These are phyloP conservation scores for Incumbomyces delicatus DNA, from an alignment of 2,329 filamentous ascomycete genomes.

Conservation along the genomic window DNA sequence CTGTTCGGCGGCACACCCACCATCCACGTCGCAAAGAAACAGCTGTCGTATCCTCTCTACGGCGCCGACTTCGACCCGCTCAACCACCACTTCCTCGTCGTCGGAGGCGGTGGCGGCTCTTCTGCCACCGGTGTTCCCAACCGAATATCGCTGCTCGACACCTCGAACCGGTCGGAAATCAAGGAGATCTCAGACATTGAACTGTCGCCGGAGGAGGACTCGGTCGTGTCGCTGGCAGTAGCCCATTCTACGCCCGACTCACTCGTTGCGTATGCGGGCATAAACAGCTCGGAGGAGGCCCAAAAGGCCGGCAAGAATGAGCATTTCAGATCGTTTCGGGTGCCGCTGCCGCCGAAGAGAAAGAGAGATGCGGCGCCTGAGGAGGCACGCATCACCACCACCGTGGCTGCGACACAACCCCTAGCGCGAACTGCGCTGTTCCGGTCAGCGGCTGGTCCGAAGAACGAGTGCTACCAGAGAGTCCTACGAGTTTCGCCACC, in stretches of 20 bases:
- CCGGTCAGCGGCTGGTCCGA: slow-evolving; percentile 29
- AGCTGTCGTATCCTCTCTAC: slow-evolving; percentile 72
- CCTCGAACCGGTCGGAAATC: slow-evolving; percentile 54
- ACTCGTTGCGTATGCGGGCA: slow-evolving; percentile 58
- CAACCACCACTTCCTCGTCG: slow-evolving; percentile 64
- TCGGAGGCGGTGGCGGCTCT: slow-evolving; percentile 80
- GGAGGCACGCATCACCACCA: slow-evolving; percentile 12
- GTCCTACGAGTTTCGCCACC: slow-evolving; percentile 48
- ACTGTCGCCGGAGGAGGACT: slow-evolving; percentile 77
- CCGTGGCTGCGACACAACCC: slow-evolving; percentile 18
- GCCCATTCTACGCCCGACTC: slow-evolving; percentile 48
- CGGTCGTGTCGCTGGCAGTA: slow-evolving; percentile 70
- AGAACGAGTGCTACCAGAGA: slow-evolving; percentile 51
- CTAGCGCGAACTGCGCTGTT: slow-evolving; percentile 27
- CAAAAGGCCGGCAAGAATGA: slow-evolving; percentile 68
- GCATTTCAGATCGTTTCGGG: slow-evolving; percentile 68
- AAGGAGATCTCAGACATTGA: slow-evolving; percentile 62
- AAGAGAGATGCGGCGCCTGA: slow-evolving; percentile 15
- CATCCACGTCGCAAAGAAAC: slow-evolving; percentile 13
- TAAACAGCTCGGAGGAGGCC: slow-evolving; percentile 69
- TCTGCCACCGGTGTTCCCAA: slow-evolving; percentile 74
- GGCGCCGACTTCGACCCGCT: slow-evolving; percentile 79
- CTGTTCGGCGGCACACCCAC: slow-evolving; percentile 7
- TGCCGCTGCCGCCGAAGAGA: slow-evolving; percentile 46
- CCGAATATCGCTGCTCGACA: slow-evolving; percentile 67